Evolutionary conservation across 1,284 basidiomycete genomes (phyloP), one percentile per base, ranked within the genome.

Genomic region (Mycosarcoma mackinlayi): DNA sequence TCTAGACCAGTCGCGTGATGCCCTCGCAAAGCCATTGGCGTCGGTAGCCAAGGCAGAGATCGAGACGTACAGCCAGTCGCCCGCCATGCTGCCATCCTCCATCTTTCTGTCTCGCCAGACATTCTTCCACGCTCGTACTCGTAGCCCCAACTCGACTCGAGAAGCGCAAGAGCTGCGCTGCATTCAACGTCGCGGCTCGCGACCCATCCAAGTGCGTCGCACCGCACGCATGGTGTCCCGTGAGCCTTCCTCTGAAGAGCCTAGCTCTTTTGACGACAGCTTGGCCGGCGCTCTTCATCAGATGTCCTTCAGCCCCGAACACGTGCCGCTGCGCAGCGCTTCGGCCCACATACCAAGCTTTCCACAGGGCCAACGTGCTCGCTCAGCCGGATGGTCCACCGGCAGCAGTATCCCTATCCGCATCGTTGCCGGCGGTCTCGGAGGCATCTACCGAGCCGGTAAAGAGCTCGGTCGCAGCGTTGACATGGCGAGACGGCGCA

Each of bases 331-430:
- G 5, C 37, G 58, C 18, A 65, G 62, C 37, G 57, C 67, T 13
- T 64, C 70, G 9, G 40, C 61, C 0, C 63, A 50, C 23, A 63
- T 73, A 19, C 71, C 66, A 0, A 70, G 65, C 45, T 70, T 73
- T 33, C 71, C 71, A 3, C 71, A 73, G 18, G 68, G 68, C 7
- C 66, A 63, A 25, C 57, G 57, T 10, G 71, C 47, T 10, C 57
- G 62, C 11, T 62, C 61, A n/a, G 49, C 54, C 5, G 62, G 62
- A 11, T 69, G 68, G 71, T 42, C 57, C 5, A 35, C 66, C 2
- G 63, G 63, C 24, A 61, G 71, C 40, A 62, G 63, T 48, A 69
- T 73, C 9, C 66, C 66, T 4, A 73, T 73, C n/a, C 66, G 71
- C 3, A 70, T 64, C 24, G 71, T 69, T 13, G 66, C 71, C 4